Evolutionary conservation across 495 filamentous ascomycete species (phyloP), one percentile per base, ranked within the genome.

Genomic region (Mycothermus thermophilus): DNA sequence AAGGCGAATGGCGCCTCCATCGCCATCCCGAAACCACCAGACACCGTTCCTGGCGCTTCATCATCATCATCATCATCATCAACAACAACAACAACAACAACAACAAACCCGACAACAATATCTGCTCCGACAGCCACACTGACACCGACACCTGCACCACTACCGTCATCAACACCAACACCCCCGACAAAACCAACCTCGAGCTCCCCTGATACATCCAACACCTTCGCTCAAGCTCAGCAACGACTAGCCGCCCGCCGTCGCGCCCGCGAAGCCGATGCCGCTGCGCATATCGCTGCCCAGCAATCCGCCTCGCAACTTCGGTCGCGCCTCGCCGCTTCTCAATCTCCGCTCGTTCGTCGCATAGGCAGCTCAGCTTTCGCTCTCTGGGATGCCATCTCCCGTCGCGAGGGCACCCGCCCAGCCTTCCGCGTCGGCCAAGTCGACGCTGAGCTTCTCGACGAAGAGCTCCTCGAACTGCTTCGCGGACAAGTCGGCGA

Each of bases 401-500:
- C 67, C 19, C 77, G 75, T n/a, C 69, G 79, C 32, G 80, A 84
- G 41, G 83, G 83, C 16, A 87, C 79, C 14, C 62, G 71, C 13
- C 92, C 90, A 6, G 80, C 82, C 8, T 94, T 93, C 53, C 76
- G 90, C 45, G 92, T 99, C 8, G 86, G 88, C 5, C 90, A 99
- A 63, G 81, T 99, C 17, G 90, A 99, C 56, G 87, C 90, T 16
- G 92, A 96, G 52, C 60, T 99, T 21, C 62, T 99, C 26, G 90
- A 99, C 55, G 86, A 95, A 51, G 90, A 99, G 58, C 67, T 99
- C 29, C 69, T 96, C 8, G 73, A 76, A 15, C 63, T 96, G 46
- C 60, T 99, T 35, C 83, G 81, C 46, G 76, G 73, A 15, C 90
- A 99, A 52, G 80, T 87, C 10, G 82, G 82, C 34, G 83, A 94